phyloP scores from a whole-genome alignment of 495 filamentous ascomycete species.

The Hyphodiscus hymeniophilus region DNA sequence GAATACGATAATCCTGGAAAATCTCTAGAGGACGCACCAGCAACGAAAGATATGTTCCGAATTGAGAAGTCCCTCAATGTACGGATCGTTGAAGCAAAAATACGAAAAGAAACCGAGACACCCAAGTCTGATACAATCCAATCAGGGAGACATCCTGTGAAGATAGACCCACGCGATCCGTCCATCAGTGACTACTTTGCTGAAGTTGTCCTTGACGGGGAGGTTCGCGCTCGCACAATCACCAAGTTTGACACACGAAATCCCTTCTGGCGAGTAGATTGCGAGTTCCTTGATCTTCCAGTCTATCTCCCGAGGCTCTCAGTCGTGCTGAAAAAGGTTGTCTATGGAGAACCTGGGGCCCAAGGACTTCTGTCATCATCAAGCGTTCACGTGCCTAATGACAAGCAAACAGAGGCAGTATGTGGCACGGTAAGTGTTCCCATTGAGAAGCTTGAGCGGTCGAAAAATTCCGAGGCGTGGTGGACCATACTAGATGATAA shows the following conservation, averaged over 20 bases:
- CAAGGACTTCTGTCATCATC: constrained; percentile 19
- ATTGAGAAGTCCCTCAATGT: constrained; percentile 51
- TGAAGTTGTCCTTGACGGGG: constrained; percentile 87
- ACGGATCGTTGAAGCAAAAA: constrained; percentile 50
- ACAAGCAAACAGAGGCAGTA: constrained; percentile 29
- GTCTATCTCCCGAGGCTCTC: constrained; percentile 68
- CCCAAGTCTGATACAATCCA: constrained; percentile 26
- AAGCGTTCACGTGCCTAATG: constrained; percentile 13
- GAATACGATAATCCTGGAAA: not conserved
- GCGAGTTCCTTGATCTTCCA: constrained; percentile 78
- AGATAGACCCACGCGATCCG: constrained; percentile 25
- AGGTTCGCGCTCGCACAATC: constrained; percentile 77
- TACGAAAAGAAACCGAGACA: constrained; percentile 19
- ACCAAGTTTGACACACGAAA: constrained; percentile 72
- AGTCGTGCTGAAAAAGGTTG: constrained; percentile 73
- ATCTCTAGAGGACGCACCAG: not conserved
- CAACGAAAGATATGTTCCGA: constrained; percentile 41
- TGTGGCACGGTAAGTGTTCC: constrained; percentile 76
- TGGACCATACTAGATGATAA: constrained; percentile 70
- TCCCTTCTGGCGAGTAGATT: constrained; percentile 94
- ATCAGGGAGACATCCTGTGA: constrained; percentile 13
- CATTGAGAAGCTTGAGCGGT: constrained; percentile 72
- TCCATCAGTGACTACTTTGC: constrained; percentile 63
- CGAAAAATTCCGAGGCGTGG: constrained; percentile 83
- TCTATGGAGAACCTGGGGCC: constrained; percentile 26